Base-by-base conservation (phyloP, 2,329 filamentous ascomycete genomes). In the Colletotrichum sublineola region DNA sequence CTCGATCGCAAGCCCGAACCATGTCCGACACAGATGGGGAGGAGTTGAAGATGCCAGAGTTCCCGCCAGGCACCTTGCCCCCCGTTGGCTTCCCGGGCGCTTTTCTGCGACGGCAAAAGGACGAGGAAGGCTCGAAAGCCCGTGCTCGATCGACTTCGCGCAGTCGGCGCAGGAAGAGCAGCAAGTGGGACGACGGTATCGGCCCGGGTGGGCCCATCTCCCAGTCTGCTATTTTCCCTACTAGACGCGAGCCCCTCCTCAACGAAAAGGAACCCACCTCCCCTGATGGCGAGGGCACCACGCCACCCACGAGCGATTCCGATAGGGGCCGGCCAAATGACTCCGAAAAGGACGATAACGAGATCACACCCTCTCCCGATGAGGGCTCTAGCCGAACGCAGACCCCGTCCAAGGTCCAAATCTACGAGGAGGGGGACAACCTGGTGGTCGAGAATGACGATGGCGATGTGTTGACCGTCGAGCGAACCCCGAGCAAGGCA, bases 191-290 rank as follows among this genome's bases (percentile, higher is more conserved):
- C 74, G 88, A 89, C 73, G 91, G 88, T n/a, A 88, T 89, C 76
- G 93, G 91, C 2, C 92, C 93, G 3, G 96, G 96, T 73, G 96
- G 96, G 0, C 96, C 95, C 3, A 92, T 98, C 76, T 93, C 90
- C 73, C 91, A 97, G 78, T 97, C 96, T 46, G 96, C 96, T 33
- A 98, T 98, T 76, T 91, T 89, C 75, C 96, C 96, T 2, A 84
- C 85, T 70, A 84, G 86, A 15, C 83, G 82, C 63, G 76, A 77
- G 11, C 74, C 75, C 5, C 65, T n/a, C 69, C 74, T 38, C 55
- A 78, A 77, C 36, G 80, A 81, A 11, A 78, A 77, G 67, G 76
- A 81, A 2, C 63, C 74, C 1, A 52, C 44, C 20, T 68, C 68
- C 12, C 73, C 74, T 5, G 72, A 78, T 67, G 53, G 75, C 79